phyloP scores from a whole-genome alignment of 805 yeast genomes.

The Lachancea dasiensis region DNA sequence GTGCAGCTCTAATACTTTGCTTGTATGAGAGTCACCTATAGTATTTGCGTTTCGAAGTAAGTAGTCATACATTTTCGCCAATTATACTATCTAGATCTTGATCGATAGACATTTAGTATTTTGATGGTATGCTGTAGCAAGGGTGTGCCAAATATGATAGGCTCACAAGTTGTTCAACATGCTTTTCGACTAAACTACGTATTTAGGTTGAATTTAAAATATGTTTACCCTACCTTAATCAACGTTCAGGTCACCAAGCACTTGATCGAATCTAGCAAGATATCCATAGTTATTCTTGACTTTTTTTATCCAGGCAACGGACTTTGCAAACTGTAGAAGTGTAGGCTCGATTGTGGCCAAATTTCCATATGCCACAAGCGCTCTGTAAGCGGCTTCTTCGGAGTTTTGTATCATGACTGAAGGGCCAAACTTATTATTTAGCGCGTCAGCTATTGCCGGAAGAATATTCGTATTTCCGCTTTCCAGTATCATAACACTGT shows the following conservation, averaged over 20 bases:
- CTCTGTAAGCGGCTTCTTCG: slow-evolving; percentile 65
- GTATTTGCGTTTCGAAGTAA: too few relatives aligned
- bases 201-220: neutral
- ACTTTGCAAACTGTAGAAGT: slow-evolving; percentile 27
- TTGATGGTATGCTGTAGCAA: neutral
- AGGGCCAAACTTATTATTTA: slow-evolving; percentile 27
- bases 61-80: slow-evolving; percentile 17
- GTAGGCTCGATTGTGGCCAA: slow-evolving; percentile 34
- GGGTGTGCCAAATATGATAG: neutral
- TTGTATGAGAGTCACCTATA: too few relatives aligned
- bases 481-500: slow-evolving; percentile 35
- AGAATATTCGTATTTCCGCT: slow-evolving; percentile 27
- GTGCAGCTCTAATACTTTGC: too few relatives aligned
- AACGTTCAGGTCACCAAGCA: slow-evolving; percentile 15
- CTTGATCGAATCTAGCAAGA: slow-evolving; percentile 22
- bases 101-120: slow-evolving; percentile 16
- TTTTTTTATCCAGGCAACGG: slow-evolving; percentile 27
- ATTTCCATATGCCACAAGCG: slow-evolving; percentile 59
- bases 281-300: slow-evolving; percentile 18
- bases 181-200: neutral
- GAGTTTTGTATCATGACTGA: slow-evolving; percentile 33
- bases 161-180: too few relatives aligned
- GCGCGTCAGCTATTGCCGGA: slow-evolving; percentile 28
- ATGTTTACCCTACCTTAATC: neutral
- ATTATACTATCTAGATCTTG: slow-evolving; percentile 16